These are phyloP conservation scores for Aspergillus sp. DNA, from an alignment of 2,329 filamentous ascomycete species.

Conservation along the genomic window DNA sequence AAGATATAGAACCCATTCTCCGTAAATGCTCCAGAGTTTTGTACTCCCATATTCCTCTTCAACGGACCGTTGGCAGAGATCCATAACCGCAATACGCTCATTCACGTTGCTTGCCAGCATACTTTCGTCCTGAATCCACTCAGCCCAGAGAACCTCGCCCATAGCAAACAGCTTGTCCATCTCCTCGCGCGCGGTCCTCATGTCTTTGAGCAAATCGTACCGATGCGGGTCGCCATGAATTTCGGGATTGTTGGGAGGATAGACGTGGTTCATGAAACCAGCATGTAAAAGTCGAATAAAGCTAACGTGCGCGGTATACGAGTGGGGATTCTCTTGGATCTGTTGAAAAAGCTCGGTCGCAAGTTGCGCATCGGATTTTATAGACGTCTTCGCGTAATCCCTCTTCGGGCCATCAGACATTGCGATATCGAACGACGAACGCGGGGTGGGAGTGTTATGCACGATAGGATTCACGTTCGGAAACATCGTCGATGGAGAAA, in stretches of 20 bases:
- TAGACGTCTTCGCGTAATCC: conserved; percentile 37
- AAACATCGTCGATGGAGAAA: conserved; percentile 37
- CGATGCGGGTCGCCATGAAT: conserved; percentile 39
- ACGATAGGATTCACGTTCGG: conserved; percentile 32
- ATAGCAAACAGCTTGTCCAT: conserved; percentile 59
- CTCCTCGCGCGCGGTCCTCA: conserved; percentile 46
- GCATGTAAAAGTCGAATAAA: conserved; percentile 43
- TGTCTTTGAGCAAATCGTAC: conserved; percentile 42
- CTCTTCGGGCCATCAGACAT: conserved; percentile 39
- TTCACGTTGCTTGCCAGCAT: conserved; percentile 50
- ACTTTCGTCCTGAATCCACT: conserved; percentile 58
- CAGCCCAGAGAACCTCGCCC: conserved; percentile 56
- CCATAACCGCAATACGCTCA: conserved; percentile 53
- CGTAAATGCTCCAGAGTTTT: conserved; percentile 56
- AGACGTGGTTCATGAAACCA: conserved; percentile 42
- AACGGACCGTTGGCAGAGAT: conserved; percentile 54
- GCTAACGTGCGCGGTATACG: conserved; percentile 41
- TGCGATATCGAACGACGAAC: conserved; percentile 39
- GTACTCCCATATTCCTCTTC: conserved; percentile 56
- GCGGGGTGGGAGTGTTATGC: conserved; percentile 35
- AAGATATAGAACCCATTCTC: conserved; percentile 53
- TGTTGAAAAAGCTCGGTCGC: conserved; percentile 37
- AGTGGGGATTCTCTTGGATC: conserved; percentile 41
- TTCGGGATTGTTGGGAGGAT: conserved; percentile 38
- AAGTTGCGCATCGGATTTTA: conserved; percentile 33